phyloP scores from a whole-genome alignment of 2,329 filamentous ascomycete species.

The Beauveria scarabaeidicola region DNA sequence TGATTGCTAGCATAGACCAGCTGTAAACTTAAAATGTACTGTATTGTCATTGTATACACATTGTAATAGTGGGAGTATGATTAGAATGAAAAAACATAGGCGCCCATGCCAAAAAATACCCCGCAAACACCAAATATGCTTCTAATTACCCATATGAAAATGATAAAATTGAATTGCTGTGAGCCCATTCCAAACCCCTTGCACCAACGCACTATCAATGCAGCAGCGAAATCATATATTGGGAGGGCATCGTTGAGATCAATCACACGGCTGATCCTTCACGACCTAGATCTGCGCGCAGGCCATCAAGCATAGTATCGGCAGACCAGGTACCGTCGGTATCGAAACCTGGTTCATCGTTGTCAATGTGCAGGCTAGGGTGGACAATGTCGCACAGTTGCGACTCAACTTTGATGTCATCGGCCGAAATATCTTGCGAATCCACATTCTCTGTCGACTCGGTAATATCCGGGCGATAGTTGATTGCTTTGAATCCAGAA shows the following conservation, averaged over 20 bases:
- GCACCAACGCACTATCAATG: background rate
- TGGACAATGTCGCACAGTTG: constrained; percentile 19
- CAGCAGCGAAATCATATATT: background rate
- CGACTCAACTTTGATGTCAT: constrained; percentile 19
- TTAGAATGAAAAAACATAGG: background rate
- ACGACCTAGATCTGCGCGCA: background rate
- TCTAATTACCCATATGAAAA: background rate
- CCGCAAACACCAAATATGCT: constrained; percentile 7
- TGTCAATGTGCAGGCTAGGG: background rate
- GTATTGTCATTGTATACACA: constrained; percentile 8
- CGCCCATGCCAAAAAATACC: constrained; percentile 5
- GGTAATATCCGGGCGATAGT: constrained; percentile 15
- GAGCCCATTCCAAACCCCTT: background rate
- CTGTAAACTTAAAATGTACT: constrained; percentile 29
- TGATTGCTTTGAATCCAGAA: constrained; percentile 24
- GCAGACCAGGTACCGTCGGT: constrained; percentile 2
- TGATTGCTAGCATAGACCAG: constrained; percentile 51
- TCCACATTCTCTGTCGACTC: constrained; percentile 14
- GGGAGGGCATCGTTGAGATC: background rate
- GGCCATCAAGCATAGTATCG: background rate
- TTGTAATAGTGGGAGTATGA: background rate
- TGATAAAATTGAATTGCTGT: background rate
- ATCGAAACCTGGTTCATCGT: background rate
- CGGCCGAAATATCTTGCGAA: constrained; percentile 7
- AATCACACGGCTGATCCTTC: background rate